phyloP scores from a whole-genome alignment of 2,329 filamentous ascomycete species.

The Cordyceps cicadae region DNA sequence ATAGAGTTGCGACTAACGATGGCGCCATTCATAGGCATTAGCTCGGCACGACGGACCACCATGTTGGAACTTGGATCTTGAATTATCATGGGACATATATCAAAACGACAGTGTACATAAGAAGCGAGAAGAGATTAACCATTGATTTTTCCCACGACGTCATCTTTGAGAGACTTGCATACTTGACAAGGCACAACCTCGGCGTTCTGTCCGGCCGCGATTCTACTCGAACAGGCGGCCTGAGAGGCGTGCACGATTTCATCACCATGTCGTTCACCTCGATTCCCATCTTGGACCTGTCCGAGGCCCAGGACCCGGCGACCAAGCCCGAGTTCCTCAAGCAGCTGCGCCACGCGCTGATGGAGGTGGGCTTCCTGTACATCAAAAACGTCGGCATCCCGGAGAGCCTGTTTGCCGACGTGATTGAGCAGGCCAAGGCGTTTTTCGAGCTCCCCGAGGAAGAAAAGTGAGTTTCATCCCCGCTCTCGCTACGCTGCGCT shows the following conservation, averaged over 20 bases:
- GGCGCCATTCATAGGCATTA: constrained; percentile 11
- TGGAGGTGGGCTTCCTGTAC: constrained; percentile 85
- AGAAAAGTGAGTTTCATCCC: constrained; percentile 53
- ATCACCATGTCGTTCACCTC: constrained; percentile 58
- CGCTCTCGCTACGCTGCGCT: too few relatives aligned
- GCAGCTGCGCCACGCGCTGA: constrained; percentile 63
- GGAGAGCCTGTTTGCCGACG: constrained; percentile 53
- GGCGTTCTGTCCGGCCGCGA: not conserved
- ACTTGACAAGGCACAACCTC: not conserved
- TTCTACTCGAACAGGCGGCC: not conserved
- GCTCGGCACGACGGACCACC: not conserved
- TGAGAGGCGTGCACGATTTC: too few relatives aligned
- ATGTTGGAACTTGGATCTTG: not conserved
- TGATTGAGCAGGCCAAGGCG: constrained; percentile 57
- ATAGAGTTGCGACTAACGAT: constrained; percentile 9
- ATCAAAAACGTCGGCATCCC: constrained; percentile 71
- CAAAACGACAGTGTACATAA: constrained; percentile 6
- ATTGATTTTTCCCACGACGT: not conserved
- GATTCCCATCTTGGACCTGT: constrained; percentile 71
- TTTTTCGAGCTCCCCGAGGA: constrained; percentile 72
- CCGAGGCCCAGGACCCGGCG: constrained; percentile 50
- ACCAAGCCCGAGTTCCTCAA: constrained; percentile 66
- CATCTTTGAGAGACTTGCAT: not conserved
- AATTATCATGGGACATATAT: not conserved
- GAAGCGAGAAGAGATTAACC: not conserved